Base-by-base conservation (phyloP, 768 basidiomycete species). In the Auricularia heimuer region DNA sequence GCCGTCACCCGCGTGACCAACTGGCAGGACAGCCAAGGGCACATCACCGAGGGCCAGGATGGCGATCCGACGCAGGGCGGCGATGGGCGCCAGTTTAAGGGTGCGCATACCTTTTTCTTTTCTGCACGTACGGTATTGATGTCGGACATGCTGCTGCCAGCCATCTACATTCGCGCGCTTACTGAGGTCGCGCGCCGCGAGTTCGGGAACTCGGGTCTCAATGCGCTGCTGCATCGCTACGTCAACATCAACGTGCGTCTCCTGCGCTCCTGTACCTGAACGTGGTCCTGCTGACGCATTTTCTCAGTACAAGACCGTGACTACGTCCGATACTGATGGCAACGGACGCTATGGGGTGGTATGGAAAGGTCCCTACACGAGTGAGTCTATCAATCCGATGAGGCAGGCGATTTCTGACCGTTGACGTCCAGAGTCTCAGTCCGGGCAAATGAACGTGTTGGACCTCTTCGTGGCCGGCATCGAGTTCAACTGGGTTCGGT, bases 1-100 rank as follows among this genome's bases (percentile, higher is more conserved):
- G 75, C 78, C 34, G 75, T 80, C 60, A 81, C 82, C 70, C 75
- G 75, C 10, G 67, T 75, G 0, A 72, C 70, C 29, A 60, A 60
- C 0, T 85, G 82, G 83, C 75, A 83, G 69, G 80, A 80, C 8
- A 67, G 68, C 18, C 75, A 83, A 65, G 82, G 82, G 1, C 76
- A 83, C 21, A 82, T 84, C 67, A 83, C 80, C 11, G 83, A 84
- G 70, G 82, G 81, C 6, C 24, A 33, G 56, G 56, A 60, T 18
- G 56, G 56, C 24, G 34, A 60, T 7, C 56, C 56, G 1, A 14
- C 24, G 14, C 11, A 60, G 56, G 56, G 56, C 8, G 34, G 34
- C 56, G 56, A 60, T 18, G 56, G 56, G 6, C 56, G 56, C 24
- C 56, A 60, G 34, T 60, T 60, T 4, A 60, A 60, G 18, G 12